Conservation (phyloP, 305 asterid species). For the Fraxinus dipetala region DNA sequence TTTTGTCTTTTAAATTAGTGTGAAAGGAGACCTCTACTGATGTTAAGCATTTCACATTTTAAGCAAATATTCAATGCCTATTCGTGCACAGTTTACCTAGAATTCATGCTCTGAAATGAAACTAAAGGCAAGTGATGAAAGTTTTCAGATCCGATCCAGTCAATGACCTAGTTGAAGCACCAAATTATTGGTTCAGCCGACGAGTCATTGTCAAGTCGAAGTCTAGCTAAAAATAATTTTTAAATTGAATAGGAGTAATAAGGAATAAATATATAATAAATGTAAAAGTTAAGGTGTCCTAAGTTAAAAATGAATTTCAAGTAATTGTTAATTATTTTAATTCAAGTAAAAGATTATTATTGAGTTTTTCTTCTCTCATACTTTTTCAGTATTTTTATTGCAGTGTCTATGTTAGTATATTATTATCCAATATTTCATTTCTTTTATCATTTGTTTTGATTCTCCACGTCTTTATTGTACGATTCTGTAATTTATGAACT, state of each 20-base stretch:
- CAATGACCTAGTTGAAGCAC: background rate
- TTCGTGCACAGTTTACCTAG: background rate
- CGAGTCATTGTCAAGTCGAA: background rate
- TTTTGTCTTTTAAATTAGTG: background rate
- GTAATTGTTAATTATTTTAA: background rate
- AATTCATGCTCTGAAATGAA: constrained; percentile 9
- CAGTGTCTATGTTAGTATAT: background rate
- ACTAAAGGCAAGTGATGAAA: background rate
- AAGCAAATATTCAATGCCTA: background rate
- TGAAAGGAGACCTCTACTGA: background rate
- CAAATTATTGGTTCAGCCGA: background rate
- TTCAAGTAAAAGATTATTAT: background rate
- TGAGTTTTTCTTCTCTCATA: background rate
- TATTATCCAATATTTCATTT: background rate
- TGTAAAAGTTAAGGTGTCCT: background rate
- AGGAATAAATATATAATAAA: background rate
- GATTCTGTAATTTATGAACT: background rate
- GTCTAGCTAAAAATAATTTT: background rate
- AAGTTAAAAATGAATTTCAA: background rate
- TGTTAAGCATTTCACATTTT: constrained; percentile 4
- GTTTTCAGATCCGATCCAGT: background rate
- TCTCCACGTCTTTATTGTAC: background rate
- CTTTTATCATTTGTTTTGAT: background rate
- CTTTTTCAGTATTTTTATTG: background rate
- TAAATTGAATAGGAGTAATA: background rate